Base-by-base conservation (phyloP, 2,329 filamentous ascomycete species). In the Pyrenophora tritici-repentis region DNA sequence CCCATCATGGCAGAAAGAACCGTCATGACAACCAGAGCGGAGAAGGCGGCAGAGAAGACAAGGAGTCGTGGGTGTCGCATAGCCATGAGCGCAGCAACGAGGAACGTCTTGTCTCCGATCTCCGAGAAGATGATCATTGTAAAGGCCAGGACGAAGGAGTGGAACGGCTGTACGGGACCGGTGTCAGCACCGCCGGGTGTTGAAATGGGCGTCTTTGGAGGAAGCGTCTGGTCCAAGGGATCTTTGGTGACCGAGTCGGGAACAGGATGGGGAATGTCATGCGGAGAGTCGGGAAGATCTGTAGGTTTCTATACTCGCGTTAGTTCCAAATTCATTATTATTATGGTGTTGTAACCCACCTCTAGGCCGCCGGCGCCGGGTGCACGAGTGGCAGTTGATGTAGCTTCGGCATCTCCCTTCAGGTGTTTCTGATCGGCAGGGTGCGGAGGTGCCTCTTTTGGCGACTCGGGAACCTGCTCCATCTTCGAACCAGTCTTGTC, bases 91-190 rank as follows among this genome's bases (percentile, higher is more conserved):
- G 92, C 93, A 6, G 94, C 94, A 17, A 99, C 91, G 36, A 99
- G 82, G 79, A 99, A 99, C 0, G 94, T 99, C 78, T 99, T 99
- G 83, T 99, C 94, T 58, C 94, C 94, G 65, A 99, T 86, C 73
- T 99, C 94, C 39, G 93, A 97, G 65, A 97, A 88, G 56, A 97
- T 79, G 66, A 99, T 99, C 94, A 97, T 99, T 50, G 92, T 93
- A 53, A 97, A 86, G 13, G 94, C 96, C 26, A 97, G 86, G 10
- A 96, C 70, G 67, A 94, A 95, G 3, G 94, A 97, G 73, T 99
- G 93, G 66, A 86, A 79, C 14, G 90, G 90, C 56, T 86, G 88
- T 53, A 92, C 91, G 34, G 92, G 78, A 51, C 86, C 85, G 22
- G 79, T 76, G 8, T 68, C 68, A 8, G 81, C 82, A 6, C 81